Evolutionary conservation across 73 alveolate genomes (phyloP).

Genomic region (Paramecium caudatum): DNA sequence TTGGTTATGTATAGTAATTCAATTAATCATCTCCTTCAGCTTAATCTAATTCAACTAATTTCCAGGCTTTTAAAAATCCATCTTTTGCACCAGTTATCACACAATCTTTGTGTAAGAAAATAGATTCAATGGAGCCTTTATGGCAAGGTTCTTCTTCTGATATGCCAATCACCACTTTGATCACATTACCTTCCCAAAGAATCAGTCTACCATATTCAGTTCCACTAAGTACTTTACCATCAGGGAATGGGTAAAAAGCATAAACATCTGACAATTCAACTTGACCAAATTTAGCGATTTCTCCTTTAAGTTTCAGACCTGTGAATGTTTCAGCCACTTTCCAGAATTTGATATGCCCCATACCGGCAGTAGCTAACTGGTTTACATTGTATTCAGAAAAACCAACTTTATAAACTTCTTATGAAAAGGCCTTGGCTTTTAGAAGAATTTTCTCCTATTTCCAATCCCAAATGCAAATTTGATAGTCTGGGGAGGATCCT

Average conservation of each 20-base stretch:
- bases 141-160: conserved; percentile 89
- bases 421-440: conserved; percentile 99
- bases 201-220: conserved; percentile 98
- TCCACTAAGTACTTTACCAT: conserved; percentile 98
- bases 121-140: conserved; percentile 89
- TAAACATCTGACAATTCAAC: conserved; percentile 98
- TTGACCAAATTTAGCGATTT: conserved; percentile 99
- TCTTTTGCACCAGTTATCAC: conserved; percentile 96
- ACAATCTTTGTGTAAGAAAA: conserved; percentile 88
- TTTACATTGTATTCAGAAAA: conserved; percentile 96
- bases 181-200: conserved; percentile 98
- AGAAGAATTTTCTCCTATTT: conserved; percentile 91
- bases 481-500: conserved; percentile 98
- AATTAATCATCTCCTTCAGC: conserved; percentile 97
- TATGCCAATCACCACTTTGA: conserved; percentile 78
- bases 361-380: conserved; percentile 96
- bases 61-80: conserved; percentile 98
- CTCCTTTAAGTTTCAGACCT: conserved; percentile 99
- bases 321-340: conserved; percentile 99
- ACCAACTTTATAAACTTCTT: conserved; percentile 95
- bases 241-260: conserved; percentile 98
- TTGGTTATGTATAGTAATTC: conserved; percentile 85
- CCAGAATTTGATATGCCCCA: conserved; percentile 99
- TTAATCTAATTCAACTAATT: conserved; percentile 89
- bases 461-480: conserved; percentile 99